Conservation (phyloP, 768 basidiomycete species). For the Russula abietina region DNA sequence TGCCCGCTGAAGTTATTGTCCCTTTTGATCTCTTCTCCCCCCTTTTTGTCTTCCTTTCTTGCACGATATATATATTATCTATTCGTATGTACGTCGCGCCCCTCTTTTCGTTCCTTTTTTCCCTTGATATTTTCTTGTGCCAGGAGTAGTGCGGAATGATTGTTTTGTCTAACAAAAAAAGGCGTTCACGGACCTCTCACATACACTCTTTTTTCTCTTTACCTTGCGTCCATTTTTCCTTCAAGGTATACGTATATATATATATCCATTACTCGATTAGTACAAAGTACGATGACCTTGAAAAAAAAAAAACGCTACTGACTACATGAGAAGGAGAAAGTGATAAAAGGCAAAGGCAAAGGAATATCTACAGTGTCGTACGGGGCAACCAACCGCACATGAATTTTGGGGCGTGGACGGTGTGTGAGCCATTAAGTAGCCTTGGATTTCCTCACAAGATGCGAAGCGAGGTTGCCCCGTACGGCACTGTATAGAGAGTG, state of each 20-base stretch:
- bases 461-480: too few relatives aligned
- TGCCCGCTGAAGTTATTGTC: neutral
- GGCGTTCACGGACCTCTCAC: neutral
- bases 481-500: neutral
- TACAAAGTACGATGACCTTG: neutral
- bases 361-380: neutral
- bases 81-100: constrained; percentile 13
- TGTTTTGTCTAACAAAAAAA: too few relatives aligned
- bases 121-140: constrained; percentile 10
- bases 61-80: constrained; percentile 2
- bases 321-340: neutral
- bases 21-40: neutral
- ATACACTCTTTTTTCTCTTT: neutral
- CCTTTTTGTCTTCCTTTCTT: neutral
- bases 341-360: too few relatives aligned
- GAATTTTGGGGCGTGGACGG: too few relatives aligned
- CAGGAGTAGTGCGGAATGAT: constrained; percentile 8
- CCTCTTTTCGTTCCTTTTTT: neutral
- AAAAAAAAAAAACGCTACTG: neutral
- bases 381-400: too few relatives aligned
- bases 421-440: too few relatives aligned
- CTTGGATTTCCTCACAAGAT: too few relatives aligned
- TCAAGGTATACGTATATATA: neutral
- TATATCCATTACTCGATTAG: constrained; percentile 5
- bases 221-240: neutral